Base-by-base conservation (phyloP, 768 basidiomycete genomes). In the Hypholoma sublateritium region DNA sequence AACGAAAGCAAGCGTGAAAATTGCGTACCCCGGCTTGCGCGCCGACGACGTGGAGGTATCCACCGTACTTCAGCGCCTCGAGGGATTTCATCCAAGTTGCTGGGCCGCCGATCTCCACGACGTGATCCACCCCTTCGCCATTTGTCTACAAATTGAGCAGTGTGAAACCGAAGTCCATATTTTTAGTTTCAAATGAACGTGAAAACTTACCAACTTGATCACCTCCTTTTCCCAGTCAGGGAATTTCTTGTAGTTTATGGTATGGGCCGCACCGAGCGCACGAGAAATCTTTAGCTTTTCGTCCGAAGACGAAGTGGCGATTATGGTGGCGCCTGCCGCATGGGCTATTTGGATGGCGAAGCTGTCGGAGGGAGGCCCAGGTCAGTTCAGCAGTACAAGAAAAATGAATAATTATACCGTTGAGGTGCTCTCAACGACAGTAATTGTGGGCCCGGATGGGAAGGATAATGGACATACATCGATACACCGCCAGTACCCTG, bases 271-370 rank as follows among this genome's bases (percentile, higher is more conserved):
- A 19, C 87, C 85, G 19, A 86, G 76, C 41, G 74, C 76, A 46
- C 72, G 69, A 8, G 77, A 84, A 28, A 79, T 59, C 58, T 79
- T 74, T 13, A 87, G 74, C 62, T 89, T 90, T 47, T 78, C 76
- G 60, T 88, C 84, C 0, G 84, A 84, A 0, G 85, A 87, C 0
- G 86, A 88, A 0, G 87, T 89, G 21, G 78, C 76, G 61, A 90
- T 86, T 56, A 87, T 85, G 1, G 70, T 79, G 2, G 86, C 86
- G 32, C 86, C 87, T 7, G 81, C 76, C 2, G 84, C 81, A 43
- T 84, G 76, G 1, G 87, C 86, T 44, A 89, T 68, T 69, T 88
- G 84, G 2, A 81, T 69, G 3, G 74, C 86, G 61, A 82, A 86
- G 41, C 83, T 80, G 43, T 32, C 28, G 28, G 2, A 9, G 28